A percentile compares a stretch with the other conserved stretches of the same genome.
Evolutionary conservation across 176 grass and related monocot genomes (phyloP).

Genomic region (Musa itinerans): DNA sequence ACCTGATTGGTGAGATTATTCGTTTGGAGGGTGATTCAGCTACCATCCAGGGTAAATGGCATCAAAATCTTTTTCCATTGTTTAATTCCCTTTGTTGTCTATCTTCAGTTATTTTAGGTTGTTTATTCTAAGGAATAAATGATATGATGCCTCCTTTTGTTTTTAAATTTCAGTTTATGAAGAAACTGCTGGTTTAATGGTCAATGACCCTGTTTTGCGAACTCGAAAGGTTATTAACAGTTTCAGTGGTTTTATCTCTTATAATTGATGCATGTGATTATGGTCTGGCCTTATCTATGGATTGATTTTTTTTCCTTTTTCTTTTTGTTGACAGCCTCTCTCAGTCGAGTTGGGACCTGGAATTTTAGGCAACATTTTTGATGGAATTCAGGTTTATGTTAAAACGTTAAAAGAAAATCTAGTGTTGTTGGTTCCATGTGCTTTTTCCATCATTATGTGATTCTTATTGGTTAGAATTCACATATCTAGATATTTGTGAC

Average conservation of each 20-base stretch:
- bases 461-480: background rate
- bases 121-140: background rate
- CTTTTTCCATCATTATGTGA: background rate
- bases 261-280: background rate
- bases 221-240: slow-evolving; percentile 35
- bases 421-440: background rate
- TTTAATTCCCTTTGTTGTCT: background rate
- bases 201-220: slow-evolving; percentile 54
- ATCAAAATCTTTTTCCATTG: background rate
- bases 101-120: background rate
- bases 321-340: slow-evolving; percentile 47
- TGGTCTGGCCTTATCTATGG: slow-evolving; percentile 2
- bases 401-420: background rate
- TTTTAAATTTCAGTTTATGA: slow-evolving; percentile 40
- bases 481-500: background rate
- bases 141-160: background rate
- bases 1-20: slow-evolving; percentile 53
- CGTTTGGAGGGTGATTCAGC: slow-evolving; percentile 49
- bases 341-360: slow-evolving; percentile 68
- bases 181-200: slow-evolving; percentile 58
- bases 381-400: slow-evolving; percentile 66
- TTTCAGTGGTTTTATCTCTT: background rate
- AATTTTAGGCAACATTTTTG: slow-evolving; percentile 91
- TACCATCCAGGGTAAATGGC: slow-evolving; percentile 28
- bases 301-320: background rate